phyloP scores from a whole-genome alignment of 495 filamentous ascomycete genomes.

The Lentithecium fluviatile region DNA sequence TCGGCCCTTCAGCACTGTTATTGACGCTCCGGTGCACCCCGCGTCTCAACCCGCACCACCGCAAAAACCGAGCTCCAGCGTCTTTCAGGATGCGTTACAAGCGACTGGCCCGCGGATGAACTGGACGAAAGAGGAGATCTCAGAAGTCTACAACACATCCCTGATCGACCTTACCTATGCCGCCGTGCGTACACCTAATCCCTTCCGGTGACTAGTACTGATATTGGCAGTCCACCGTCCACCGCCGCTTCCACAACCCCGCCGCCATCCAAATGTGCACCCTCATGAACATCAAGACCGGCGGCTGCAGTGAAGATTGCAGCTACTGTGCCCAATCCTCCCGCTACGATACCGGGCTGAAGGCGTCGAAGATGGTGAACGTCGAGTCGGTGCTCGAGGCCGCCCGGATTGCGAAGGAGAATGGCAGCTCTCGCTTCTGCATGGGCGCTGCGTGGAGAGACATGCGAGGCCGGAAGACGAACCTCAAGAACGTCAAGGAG shows the following conservation, averaged over 20 bases:
- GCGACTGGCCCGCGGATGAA: constrained; percentile 60
- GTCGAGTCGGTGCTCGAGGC: constrained; percentile 76
- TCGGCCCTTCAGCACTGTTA: constrained; percentile 24
- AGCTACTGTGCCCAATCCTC: constrained; percentile 86
- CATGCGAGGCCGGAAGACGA: constrained; percentile 82
- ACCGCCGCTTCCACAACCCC: constrained; percentile 79
- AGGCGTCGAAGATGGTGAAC: constrained; percentile 70
- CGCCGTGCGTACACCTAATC: constrained; percentile 53
- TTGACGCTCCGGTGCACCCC: constrained; percentile 11
- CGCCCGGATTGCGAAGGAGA: constrained; percentile 70
- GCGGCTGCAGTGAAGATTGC: constrained; percentile 84
- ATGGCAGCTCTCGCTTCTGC: constrained; percentile 83
- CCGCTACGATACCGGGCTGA: constrained; percentile 72
- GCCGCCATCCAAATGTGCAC: constrained; percentile 82
- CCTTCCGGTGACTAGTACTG: neutral
- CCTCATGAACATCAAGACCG: constrained; percentile 93
- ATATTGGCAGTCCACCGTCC: constrained; percentile 59
- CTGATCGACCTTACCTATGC: constrained; percentile 73
- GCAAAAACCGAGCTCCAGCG: constrained; percentile 3
- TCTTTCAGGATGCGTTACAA: constrained; percentile 54
- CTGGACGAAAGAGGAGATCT: constrained; percentile 77
- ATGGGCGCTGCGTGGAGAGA: constrained; percentile 91
- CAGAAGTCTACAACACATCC: constrained; percentile 71
- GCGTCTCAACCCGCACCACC: constrained; percentile 1
- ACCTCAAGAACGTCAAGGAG: constrained; percentile 70